Evolutionary conservation across 2,329 filamentous ascomycete genomes (phyloP).

Genomic region (Nemania abortiva): DNA sequence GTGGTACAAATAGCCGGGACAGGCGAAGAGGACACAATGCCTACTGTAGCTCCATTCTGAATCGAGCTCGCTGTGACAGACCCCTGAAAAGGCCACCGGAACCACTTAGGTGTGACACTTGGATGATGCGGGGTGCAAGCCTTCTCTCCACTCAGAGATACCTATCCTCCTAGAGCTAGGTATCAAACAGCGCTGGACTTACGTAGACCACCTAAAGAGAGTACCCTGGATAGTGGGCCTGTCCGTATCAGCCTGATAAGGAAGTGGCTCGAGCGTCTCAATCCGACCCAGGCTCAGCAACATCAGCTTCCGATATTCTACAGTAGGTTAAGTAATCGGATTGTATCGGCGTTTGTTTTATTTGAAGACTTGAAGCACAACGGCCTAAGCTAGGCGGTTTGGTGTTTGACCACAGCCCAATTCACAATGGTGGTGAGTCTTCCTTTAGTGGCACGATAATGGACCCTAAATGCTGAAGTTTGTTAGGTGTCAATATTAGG

Average conservation of each 20-base stretch:
- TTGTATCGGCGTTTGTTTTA: slow-evolving; percentile 18
- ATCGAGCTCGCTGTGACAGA: slow-evolving; percentile 32
- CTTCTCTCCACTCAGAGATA: too few species aligned
- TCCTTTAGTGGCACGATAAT: not conserved
- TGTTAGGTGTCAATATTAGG: slow-evolving; percentile 84
- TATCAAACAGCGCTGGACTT: too few species aligned
- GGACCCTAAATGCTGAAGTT: slow-evolving; percentile 12
- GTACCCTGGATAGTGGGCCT: slow-evolving; percentile 4
- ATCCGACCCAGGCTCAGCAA: slow-evolving; percentile 8
- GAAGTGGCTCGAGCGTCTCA: slow-evolving; percentile 32
- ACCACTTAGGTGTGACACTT: slow-evolving; percentile 21
- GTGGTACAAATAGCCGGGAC: slow-evolving; percentile 17
- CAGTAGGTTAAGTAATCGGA: not conserved
- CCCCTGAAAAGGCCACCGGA: slow-evolving; percentile 37
- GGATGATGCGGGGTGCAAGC: slow-evolving; percentile 39
- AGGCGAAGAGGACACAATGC: slow-evolving; percentile 46
- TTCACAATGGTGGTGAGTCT: slow-evolving; percentile 38
- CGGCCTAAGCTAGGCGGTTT: slow-evolving; percentile 21
- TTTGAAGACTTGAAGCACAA: slow-evolving; percentile 16
- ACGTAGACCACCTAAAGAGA: not conserved
- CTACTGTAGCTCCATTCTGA: slow-evolving; percentile 29
- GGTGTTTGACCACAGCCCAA: slow-evolving; percentile 21
- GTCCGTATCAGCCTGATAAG: slow-evolving; percentile 35
- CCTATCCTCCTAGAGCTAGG: too few species aligned
- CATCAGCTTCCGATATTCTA: slow-evolving; percentile 28